Evolutionary conservation across 768 basidiomycete genomes (phyloP), one percentile per base, ranked within the genome.

Genomic region (Lyophyllum semitale): DNA sequence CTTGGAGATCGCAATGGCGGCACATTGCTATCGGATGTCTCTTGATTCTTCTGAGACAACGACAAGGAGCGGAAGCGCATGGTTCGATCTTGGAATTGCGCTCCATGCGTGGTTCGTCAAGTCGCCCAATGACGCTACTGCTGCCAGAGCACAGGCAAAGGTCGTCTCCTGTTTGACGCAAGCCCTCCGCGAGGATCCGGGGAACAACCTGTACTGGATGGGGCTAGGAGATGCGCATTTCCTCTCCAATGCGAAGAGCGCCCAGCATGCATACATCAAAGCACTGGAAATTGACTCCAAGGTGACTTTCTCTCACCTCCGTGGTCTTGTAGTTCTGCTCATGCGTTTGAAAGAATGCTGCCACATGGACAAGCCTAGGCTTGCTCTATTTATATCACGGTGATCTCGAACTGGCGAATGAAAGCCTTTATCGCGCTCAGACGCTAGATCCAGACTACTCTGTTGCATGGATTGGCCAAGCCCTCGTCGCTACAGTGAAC

Each of bases 221-320:
- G 85, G 91, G 1, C 72, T 98, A 26, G 97, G 91, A 0, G 82
- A 87, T 59, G 77, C 88, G 15, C 77, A 87, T 54, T 90, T 93
- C 63, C 63, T 79, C 8, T 75, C 73, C 13, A 84, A 89, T 40
- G 81, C 89, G 0, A 88, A 85, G 61, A 76, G 84, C 1, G 87
- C 93, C 2, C 96, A 99, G 69, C 94, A 98, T 72, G 90, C 93
- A 4, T 97, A 93, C 63, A 85, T 98, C 66, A 89, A 84, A 54
- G 89, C 95, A 4, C 70, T 98, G 43, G 95, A 98, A 62, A 75
- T 91, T 35, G 87, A 98, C 66, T 70, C 83, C 0, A 96, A 96
- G 79, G 93, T 91, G 58, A 38, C n/a, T 23, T 42, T 42, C 30
- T 57, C n/a, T 51, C 13, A 26, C 47, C 54, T 30, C 41, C 11